Evolutionary conservation across 345 rosid genomes (phyloP), one percentile per base, ranked within the genome.

Genomic region (Bruguiera gymnorhiza): DNA sequence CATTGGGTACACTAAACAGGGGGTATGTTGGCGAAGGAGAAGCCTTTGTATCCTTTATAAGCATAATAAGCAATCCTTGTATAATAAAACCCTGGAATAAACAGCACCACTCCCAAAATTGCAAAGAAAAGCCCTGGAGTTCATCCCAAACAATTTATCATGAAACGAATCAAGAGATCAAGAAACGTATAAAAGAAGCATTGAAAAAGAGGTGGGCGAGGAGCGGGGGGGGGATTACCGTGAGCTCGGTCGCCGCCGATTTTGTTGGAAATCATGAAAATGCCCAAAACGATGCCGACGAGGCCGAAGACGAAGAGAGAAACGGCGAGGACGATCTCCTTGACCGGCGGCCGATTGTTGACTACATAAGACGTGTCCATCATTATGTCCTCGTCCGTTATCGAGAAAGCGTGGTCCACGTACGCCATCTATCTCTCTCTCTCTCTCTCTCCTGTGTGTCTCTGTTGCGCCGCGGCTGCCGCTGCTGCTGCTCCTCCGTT

Each of bases 341-440:
- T 94, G 62, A 89, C 79, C 23, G 98, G 98, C 16, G 98, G 97
- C 19, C 90, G 82, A 70, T 83, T 88, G 81, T 85, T 87, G 75
- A 88, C 83, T 36, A 86, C 68, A 73, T 89, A 86, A 0, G 93
- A 73, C 5, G 78, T 80, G 67, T 78, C 96, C 76, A 94, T 77
- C 96, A 94, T 89, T 36, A 89, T 79, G 67, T 91, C 97, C 78
- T 94, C 98, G 82, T 94, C 96, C 8, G 97, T 77, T 58, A 94
- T 91, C 54, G 98, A 94, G 85, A 94, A 94, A 19, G 97, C 97
- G 62, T 91, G 97, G 73, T 94, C 98, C 16, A 91, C 97, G 81
- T 94, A 94, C 67, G 98, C 97, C 98, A 94, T 93, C n/a, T n/a
- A n/a, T n/a, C 19, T 13, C 50, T 13, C 48, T 39, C 4, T 13